Evolutionary conservation across 192 early-diverging fungal species (phyloP), one percentile per base, ranked within the genome.

Genomic region (Linnemannia zychae): DNA sequence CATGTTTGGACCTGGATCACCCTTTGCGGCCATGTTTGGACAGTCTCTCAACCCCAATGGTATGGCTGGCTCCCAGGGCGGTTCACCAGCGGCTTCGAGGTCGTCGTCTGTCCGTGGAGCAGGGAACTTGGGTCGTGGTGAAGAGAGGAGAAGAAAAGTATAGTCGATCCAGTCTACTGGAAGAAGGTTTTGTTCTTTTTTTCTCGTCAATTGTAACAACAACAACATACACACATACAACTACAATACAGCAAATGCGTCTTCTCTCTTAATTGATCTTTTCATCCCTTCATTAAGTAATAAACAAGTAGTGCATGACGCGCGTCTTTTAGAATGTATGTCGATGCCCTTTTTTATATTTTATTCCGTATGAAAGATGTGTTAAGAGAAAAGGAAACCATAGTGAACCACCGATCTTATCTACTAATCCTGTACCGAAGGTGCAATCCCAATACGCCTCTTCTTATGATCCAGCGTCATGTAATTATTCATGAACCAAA

Each of bases 61-160:
- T 38, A 73, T 69, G 72, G 2, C 24, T 31, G 69, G 36, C 46
- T 71, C 69, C 22, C 1, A 16, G 11, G 48, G 70, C 16, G 11
- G n/a, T 7, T 49, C 71, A 7, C 46, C 71, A 49, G 50, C 50
- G 36, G 33, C 52, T 17, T 79, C 82, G 9, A 68, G 77, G 49
- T 84, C 82, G 0, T 84, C 82, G 6, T 84, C 82, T 33, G 57
- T 84, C 11, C 71, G 82, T 33, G 82, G 82, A 17, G 76, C 81
- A 70, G 81, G 81, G 16, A 84, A 84, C 72, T 22, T 84, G n/a
- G 81, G 81, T 16, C 70, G 81, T 36, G 70, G 75, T 24, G 81
- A 77, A 28, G 81, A 82, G 11, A 78, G 82, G 77, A 84, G 82
- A 77, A 84, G 73, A 75, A 84, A 79, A 60, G 82, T 79, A 71